Evolutionary conservation across 2,329 filamentous ascomycete genomes (phyloP), one percentile per base, ranked within the genome.

Genomic region (Leptographium procerum): DNA sequence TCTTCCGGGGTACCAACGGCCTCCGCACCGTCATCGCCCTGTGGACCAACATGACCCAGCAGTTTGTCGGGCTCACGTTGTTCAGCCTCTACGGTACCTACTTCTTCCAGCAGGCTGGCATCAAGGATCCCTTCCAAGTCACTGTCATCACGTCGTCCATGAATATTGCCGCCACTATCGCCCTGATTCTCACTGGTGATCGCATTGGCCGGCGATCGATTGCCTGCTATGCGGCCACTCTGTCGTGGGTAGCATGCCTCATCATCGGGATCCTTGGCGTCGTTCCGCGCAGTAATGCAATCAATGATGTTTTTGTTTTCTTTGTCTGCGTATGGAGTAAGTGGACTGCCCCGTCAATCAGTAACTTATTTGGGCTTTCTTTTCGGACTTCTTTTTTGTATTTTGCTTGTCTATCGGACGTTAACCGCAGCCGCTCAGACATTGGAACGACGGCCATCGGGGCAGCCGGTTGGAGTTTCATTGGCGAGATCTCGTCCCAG

Each of bases 401-500:
- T 6, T 40, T 13, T 19, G 11, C 16, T 13, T 14, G n/a, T n/a
- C n/a, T n/a, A n/a, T n/a, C n/a, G n/a, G 16, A 40, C 16, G 11
- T 19, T 40, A 40, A 40, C 36, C 11, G 4, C 36, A 4, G 36
- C 36, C 24, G n/a, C 5, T 45, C 24, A 47, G 43, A 53, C 55
- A 36, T 59, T 16, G 66, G 64, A 2, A 58, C 67, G 48, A 65
- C 63, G 4, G 61, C 64, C 34, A 68, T 65, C 53, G 65, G 64
- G 4, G 66, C 65, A 1, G 65, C 66, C 1, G 67, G 67, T 5
- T 69, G 66, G 64, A 65, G 66, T 1, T 68, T 67, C 54, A 66
- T 68, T 34, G 68, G 65, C 31, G 70, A 73, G 58, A 70, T 72
- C 10, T 72, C 71, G 0, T 69, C 71, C 0, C 68, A 69, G 16